Base-by-base conservation (phyloP, 169 alveolate genomes). In the Cryptosporidium muris region DNA sequence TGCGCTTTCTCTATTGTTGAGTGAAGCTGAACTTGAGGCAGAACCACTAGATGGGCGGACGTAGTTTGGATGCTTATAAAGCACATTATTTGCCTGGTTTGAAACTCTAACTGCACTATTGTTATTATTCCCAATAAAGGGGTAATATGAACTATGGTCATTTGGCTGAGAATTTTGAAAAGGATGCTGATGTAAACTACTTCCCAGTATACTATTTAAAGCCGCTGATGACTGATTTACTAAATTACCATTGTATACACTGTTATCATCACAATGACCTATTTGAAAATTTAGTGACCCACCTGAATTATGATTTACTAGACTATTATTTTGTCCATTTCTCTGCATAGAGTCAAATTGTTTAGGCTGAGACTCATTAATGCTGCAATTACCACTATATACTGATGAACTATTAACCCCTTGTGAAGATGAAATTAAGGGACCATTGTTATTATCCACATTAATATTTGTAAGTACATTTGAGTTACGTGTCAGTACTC, bases 31-130 rank as follows among this genome's bases (percentile, higher is more conserved):
- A 42, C 85, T 34, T 40, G 62, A 42, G n/a, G 48, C 49, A 8
- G 85, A 74, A 7, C 85, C 85, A 11, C 85, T 74, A 16, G 56
- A 45, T 16, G 85, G 85, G 25, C 85, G 85, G 49, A 74, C 1
- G 0, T 25, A 0, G 25, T 25, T 25, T 25, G 25, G 0, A 25
- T 25, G 25, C 25, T 0, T 25, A 0, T 25, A 25, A 25, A 25
- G 25, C 25, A 25, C 25, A 25, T 14, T 25, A 25, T 58, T 74
- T 12, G 38, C 56, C 4, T n/a, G 63, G 7, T 40, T 40, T 7
- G 85, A 56, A 7, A 38, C 49, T 4, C 54, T 40, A 5, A 47
- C 60, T 2, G 85, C 47, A 2, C 43, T 12, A 6, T 54, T 47
- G 14, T 43, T 14, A 51, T 66, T 54, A 16, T 11, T 16, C 25